Conservation (phyloP, 2,329 filamentous ascomycete genomes). For the Colletotrichum sp. region DNA sequence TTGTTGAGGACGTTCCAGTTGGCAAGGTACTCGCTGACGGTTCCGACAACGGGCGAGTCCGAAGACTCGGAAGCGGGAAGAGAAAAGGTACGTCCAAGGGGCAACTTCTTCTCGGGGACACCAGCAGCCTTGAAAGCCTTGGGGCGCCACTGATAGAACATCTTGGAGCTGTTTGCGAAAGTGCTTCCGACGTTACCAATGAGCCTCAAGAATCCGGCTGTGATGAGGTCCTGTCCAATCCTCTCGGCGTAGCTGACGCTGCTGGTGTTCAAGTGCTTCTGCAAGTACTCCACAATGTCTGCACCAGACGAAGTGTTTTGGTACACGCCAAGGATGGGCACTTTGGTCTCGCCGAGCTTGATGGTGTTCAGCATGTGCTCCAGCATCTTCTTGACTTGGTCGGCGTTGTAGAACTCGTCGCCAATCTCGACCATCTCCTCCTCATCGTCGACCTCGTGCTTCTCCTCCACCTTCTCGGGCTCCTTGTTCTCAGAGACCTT, state of each 20-base stretch:
- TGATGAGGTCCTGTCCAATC: slow-evolving; percentile 91
- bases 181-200: slow-evolving; percentile 94
- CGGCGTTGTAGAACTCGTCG: slow-evolving; percentile 82
- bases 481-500: slow-evolving; percentile 77
- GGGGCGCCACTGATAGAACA: slow-evolving; percentile 97
- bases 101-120: slow-evolving; percentile 84
- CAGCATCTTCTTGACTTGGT: slow-evolving; percentile 91
- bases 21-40: slow-evolving; percentile 86
- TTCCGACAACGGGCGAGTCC: slow-evolving; percentile 82
- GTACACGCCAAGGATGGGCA: slow-evolving; percentile 94
- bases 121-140: slow-evolving; percentile 89
- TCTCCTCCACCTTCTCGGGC: slow-evolving; percentile 40
- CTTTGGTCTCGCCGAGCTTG: slow-evolving; percentile 88
- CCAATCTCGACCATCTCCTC: slow-evolving; percentile 88
- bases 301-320: slow-evolving; percentile 89
- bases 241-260: slow-evolving; percentile 91
- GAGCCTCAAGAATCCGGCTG: slow-evolving; percentile 84
- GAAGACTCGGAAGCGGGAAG: slow-evolving; percentile 59
- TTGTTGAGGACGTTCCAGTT: slow-evolving; percentile 95
- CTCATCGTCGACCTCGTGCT: slow-evolving; percentile 68
- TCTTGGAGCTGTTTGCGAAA: slow-evolving; percentile 95
- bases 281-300: slow-evolving; percentile 95
- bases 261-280: slow-evolving; percentile 82
- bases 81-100: slow-evolving; percentile 77
- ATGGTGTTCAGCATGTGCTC: slow-evolving; percentile 86